phyloP scores from a whole-genome alignment of 2,329 filamentous ascomycete genomes.

The Helicocarpus griseus region DNA sequence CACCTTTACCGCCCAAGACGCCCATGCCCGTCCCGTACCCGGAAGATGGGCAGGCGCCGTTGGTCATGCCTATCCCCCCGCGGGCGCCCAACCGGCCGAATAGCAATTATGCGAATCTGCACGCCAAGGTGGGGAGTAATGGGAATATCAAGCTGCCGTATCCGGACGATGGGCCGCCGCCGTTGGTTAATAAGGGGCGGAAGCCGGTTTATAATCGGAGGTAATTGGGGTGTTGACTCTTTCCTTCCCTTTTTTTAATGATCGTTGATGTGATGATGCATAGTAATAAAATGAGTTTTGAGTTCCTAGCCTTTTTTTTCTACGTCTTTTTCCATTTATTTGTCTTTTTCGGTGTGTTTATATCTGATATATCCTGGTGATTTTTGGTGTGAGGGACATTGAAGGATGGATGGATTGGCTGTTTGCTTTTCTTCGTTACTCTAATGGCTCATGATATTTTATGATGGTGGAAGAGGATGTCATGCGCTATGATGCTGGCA shows the following conservation, averaged over 20 bases:
- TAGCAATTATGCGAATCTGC: constrained; percentile 5
- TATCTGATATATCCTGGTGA: neutral
- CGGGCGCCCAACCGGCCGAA: constrained; percentile 20
- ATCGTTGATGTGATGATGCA: no score
- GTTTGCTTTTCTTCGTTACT: no score
- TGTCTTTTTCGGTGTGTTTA: neutral
- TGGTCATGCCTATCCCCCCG: constrained; percentile 29
- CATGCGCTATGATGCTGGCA: no score
- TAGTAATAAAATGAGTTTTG: neutral
- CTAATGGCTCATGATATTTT: no score
- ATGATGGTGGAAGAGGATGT: no score
- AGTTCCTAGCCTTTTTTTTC: neutral
- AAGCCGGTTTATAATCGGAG: constrained; percentile 65
- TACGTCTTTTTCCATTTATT: no score
- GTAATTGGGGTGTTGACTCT: constrained; percentile 20
- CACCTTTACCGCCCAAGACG: constrained; percentile 68
- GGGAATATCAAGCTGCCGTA: constrained; percentile 54
- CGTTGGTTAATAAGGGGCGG: constrained; percentile 71
- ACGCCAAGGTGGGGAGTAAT: neutral
- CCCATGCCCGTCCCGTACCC: constrained; percentile 49
- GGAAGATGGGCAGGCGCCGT: constrained; percentile 18
- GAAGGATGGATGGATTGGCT: no score
- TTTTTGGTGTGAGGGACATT: no score
- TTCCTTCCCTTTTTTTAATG: neutral
- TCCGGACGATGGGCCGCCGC: constrained; percentile 72